phyloP scores from a whole-genome alignment of 225 moss, liverwort and hornwort species.

The Bryum argenteum region DNA sequence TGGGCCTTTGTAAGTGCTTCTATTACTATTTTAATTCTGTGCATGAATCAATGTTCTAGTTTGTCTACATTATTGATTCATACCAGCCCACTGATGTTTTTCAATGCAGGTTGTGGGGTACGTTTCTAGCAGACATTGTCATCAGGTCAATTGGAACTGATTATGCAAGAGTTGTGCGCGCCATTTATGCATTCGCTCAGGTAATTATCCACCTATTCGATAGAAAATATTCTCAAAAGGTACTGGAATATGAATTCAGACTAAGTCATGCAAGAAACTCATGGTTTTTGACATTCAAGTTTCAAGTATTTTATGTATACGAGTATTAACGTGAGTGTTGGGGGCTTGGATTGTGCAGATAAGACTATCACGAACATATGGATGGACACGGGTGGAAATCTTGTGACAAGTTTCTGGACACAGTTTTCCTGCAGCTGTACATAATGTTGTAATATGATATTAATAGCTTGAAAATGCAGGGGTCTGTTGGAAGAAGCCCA shows the following conservation, averaged over 20 bases:
- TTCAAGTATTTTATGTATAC: no score
- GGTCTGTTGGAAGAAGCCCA: conserved; percentile 20
- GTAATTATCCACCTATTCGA: conserved; percentile 32
- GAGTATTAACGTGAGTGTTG: not conserved
- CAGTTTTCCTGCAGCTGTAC: conserved; percentile 39
- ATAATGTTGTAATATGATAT: conserved; percentile 41
- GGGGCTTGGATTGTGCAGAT: conserved; percentile 55
- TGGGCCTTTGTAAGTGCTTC: conserved; percentile 72
- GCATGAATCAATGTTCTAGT: not conserved
- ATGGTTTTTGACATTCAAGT: no score
- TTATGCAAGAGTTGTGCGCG: conserved; percentile 93
- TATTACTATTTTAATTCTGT: not conserved
- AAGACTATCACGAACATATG: conserved; percentile 69
- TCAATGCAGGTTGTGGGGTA: conserved; percentile 86
- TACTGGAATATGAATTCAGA: no score
- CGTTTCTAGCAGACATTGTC: conserved; percentile 79
- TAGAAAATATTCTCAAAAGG: no score
- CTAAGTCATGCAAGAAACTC: no score
- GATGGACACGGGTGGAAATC: conserved; percentile 46
- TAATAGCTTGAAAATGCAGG: conserved; percentile 29
- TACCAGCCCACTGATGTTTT: conserved; percentile 13
- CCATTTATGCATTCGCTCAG: conserved; percentile 94
- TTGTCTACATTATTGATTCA: not conserved
- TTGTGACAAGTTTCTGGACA: conserved; percentile 29
- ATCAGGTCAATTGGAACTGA: conserved; percentile 93